Base-by-base conservation (phyloP, 495 filamentous ascomycete species). In the Melanomma pulvis-pyrius region DNA sequence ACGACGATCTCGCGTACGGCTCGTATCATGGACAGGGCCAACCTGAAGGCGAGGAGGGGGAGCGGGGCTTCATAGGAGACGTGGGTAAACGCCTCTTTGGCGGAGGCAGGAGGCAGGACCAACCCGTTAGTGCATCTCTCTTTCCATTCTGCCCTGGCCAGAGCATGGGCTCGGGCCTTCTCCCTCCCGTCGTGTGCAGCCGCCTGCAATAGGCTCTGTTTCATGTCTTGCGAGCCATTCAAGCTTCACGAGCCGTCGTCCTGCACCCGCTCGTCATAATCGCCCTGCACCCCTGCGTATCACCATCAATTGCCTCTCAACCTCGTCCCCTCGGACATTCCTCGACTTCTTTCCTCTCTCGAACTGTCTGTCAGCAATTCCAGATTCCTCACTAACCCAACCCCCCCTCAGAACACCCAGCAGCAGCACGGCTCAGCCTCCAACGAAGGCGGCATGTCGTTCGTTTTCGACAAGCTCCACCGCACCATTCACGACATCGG, bases 381-480 rank as follows among this genome's bases (percentile, higher is more conserved):
- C 21, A 22, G 53, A 9, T 1, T 34, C 17, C 26, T 30, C 48
- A 73, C 55, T 59, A 63, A 48, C 24, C 53, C 28, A 22, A 25
- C 15, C n/a, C 30, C 17, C 32, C 4, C 29, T 15, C 44, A 57
- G 19, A 50, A 50, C 6, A 58, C 52, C 22, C 66, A 69, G 34
- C 59, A 54, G 36, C 75, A 69, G 32, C 56, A 68, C 36, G 60
- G 57, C 12, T 58, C 65, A 46, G 65, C 60, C 9, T 56, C 34
- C 36, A 55, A 34, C 50, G 62, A n/a, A 5, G 59, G 54, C 52
- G 53, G 71, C 66, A 75, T 85, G 46, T 76, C 78, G 0, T 84
- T 82, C 30, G 70, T 87, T 61, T 79, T 88, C 65, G 80, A 81
- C 24, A 87, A 86, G 68, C 61, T 88, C 36, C 83, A 88, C 63